Evolutionary conservation across 352 stramenopile species (phyloP).

Genomic region (Globisporangium parvum): DNA sequence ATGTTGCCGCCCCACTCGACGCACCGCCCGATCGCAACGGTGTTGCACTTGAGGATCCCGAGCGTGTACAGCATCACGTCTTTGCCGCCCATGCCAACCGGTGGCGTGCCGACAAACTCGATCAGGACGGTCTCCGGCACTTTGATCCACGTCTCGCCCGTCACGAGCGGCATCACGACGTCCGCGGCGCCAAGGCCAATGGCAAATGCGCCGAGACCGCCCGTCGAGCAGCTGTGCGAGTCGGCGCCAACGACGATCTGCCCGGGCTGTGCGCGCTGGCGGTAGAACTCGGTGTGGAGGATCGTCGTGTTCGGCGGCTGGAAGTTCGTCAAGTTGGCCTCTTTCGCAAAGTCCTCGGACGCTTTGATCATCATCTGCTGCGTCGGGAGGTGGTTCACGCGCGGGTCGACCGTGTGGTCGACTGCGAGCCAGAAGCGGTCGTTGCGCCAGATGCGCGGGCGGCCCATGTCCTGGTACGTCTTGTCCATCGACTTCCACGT

Average conservation of each 20-base stretch:
- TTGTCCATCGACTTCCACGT: slow-evolving; percentile 90
- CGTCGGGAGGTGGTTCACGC: slow-evolving; percentile 73
- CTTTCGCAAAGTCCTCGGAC: slow-evolving; percentile 74
- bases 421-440: slow-evolving; percentile 86
- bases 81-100: slow-evolving; percentile 75
- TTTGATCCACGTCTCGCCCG: slow-evolving; percentile 85
- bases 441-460: slow-evolving; percentile 77
- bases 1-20: slow-evolving; percentile 84
- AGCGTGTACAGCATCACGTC: slow-evolving; percentile 86
- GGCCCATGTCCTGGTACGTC: slow-evolving; percentile 82
- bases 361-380: slow-evolving; percentile 89
- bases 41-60: slow-evolving; percentile 84
- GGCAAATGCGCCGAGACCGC: slow-evolving; percentile 71
- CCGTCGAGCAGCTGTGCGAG: slow-evolving; percentile 74
- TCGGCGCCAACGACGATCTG: slow-evolving; percentile 83
- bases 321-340: slow-evolving; percentile 76
- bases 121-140: slow-evolving; percentile 84
- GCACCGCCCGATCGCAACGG: slow-evolving; percentile 67
- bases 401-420: slow-evolving; percentile 80
- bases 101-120: slow-evolving; percentile 64
- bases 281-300: slow-evolving; percentile 85
- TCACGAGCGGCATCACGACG: slow-evolving; percentile 82
- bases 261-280: slow-evolving; percentile 72
- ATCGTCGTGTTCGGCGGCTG: slow-evolving; percentile 84
- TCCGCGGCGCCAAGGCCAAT: slow-evolving; percentile 73